A percentile compares a stretch with the other conserved stretches of the same genome.
Evolutionary conservation across 176 grass and related monocot genomes (phyloP).

Genomic region (Poa annua): DNA sequence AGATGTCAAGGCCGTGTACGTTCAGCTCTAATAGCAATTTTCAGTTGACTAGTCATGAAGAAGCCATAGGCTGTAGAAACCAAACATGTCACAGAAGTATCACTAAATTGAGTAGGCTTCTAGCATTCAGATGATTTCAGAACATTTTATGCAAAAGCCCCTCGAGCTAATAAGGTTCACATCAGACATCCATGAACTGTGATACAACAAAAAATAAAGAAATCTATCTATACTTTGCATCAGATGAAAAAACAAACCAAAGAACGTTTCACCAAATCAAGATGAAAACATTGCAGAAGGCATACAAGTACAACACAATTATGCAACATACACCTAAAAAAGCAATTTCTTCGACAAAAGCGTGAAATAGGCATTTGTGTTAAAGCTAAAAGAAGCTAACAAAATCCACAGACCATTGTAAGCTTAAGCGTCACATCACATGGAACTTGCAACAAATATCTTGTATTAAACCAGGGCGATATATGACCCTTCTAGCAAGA

Average conservation of each 20-base stretch:
- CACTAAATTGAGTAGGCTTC: background rate
- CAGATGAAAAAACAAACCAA: slow-evolving; percentile 22
- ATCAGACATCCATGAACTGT: background rate
- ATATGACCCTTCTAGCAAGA: slow-evolving; percentile 1
- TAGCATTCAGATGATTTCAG: background rate
- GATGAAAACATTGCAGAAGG: slow-evolving; percentile 12
- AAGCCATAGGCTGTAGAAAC: slow-evolving; percentile 11
- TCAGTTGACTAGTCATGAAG: slow-evolving; percentile 17
- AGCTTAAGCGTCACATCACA: slow-evolving; percentile 18
- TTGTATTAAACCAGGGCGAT: background rate
- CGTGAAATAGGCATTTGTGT: slow-evolving; percentile 1
- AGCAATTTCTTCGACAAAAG: background rate
- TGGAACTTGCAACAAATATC: background rate
- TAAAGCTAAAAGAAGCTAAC: slow-evolving; percentile 31
- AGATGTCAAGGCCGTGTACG: background rate
- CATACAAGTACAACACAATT: slow-evolving; percentile 22
- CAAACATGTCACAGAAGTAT: background rate
- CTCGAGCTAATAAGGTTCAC: slow-evolving; percentile 9
- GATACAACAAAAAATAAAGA: background rate
- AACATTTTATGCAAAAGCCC: background rate
- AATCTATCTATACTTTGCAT: background rate
- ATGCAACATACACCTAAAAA: slow-evolving; percentile 18
- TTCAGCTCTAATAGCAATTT: slow-evolving; percentile 22
- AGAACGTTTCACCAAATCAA: slow-evolving; percentile 17
- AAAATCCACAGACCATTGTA: background rate